Percentiles rank a stretch among this genome's conserved stretches.
Conservation (phyloP, 306 rosid genomes). For the Cicer arietinum region DNA sequence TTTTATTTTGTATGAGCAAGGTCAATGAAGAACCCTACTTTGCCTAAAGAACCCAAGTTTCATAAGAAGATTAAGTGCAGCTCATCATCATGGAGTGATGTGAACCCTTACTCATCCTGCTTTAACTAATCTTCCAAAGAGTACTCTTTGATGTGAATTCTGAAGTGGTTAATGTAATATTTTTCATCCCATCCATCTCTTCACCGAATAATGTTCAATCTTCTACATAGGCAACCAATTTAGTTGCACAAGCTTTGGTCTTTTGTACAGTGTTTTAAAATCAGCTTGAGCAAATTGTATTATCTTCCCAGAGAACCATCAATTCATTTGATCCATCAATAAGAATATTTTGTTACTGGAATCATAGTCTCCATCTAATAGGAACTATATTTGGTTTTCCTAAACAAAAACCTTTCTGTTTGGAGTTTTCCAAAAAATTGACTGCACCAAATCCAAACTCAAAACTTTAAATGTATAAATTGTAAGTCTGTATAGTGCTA, state of each 20-base stretch:
- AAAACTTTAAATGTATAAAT: no score
- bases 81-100: slow-evolving; percentile 73
- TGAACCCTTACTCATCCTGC: slow-evolving; percentile 33
- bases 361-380: no score
- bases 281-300: slow-evolving; percentile 10
- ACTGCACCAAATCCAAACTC: no score
- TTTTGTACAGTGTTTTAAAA: slow-evolving; percentile 40
- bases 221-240: slow-evolving; percentile 47
- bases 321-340: slow-evolving; percentile 10
- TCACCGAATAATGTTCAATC: slow-evolving; percentile 30
- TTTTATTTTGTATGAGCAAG: slow-evolving; percentile 45
- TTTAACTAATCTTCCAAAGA: slow-evolving; percentile 43
- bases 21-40: slow-evolving; percentile 83
- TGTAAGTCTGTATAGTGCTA: no score
- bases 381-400: no score
- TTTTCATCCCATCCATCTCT: not conserved
- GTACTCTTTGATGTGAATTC: slow-evolving; percentile 38
- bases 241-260: slow-evolving; percentile 45
- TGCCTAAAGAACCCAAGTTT: slow-evolving; percentile 78
- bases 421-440: no score
- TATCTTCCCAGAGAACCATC: not conserved
- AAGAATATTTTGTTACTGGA: not conserved
- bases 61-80: slow-evolving; percentile 84
- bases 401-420: no score
- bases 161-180: slow-evolving; percentile 38